These are phyloP conservation scores for Trichophyton rubrum DNA, from an alignment of 2,329 filamentous ascomycete genomes.

Conservation along the genomic window DNA sequence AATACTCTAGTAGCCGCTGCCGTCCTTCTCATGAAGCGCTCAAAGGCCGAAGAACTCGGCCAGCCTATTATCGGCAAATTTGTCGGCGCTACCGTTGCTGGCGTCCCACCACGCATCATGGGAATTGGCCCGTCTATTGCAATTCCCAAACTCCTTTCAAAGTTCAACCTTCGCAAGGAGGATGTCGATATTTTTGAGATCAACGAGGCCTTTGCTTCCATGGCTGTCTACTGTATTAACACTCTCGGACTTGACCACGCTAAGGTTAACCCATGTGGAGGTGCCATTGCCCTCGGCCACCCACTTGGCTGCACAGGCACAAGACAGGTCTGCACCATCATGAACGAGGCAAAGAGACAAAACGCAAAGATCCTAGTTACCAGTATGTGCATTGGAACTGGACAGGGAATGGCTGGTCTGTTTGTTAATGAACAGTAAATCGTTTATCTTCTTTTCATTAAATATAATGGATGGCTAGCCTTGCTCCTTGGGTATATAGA, in stretches of 20 bases:
- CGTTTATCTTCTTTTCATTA: background rate
- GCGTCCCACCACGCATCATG: slow-evolving; percentile 89
- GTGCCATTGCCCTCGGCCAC: slow-evolving; percentile 84
- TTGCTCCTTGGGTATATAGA: background rate
- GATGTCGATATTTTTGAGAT: slow-evolving; percentile 87
- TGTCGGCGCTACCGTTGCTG: slow-evolving; percentile 82
- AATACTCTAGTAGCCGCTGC: slow-evolving; percentile 11
- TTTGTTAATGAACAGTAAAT: slow-evolving; percentile 51
- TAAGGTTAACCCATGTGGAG: slow-evolving; percentile 84
- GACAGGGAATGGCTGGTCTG: slow-evolving; percentile 54
- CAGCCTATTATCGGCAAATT: slow-evolving; percentile 73
- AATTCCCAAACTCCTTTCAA: slow-evolving; percentile 67
- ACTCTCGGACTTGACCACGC: slow-evolving; percentile 50
- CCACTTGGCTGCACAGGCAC: slow-evolving; percentile 82
- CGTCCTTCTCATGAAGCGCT: slow-evolving; percentile 81
- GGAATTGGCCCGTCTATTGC: slow-evolving; percentile 56
- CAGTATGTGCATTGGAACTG: slow-evolving; percentile 71
- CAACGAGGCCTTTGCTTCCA: slow-evolving; percentile 95
- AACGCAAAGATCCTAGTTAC: slow-evolving; percentile 87
- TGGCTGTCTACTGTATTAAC: slow-evolving; percentile 87
- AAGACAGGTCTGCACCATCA: slow-evolving; percentile 77
- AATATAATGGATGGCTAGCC: background rate
- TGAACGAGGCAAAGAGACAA: slow-evolving; percentile 69
- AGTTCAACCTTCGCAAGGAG: slow-evolving; percentile 63
- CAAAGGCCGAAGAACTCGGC: slow-evolving; percentile 75